Conservation (phyloP, 371 early-diverging fungal genomes). For the Apophysomyces ossiformis region DNA sequence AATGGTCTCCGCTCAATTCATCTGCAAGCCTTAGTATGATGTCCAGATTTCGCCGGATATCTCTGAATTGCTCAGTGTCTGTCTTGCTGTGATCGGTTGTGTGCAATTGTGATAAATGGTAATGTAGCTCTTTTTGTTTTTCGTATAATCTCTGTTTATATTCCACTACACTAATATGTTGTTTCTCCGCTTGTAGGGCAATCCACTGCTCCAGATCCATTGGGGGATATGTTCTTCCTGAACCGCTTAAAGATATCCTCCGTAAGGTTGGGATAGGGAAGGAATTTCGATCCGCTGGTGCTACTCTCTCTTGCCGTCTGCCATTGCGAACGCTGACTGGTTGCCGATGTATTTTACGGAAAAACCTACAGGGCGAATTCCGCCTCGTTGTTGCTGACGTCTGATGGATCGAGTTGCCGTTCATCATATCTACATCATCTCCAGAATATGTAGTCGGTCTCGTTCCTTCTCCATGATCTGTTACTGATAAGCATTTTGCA, state of each 20-base stretch:
- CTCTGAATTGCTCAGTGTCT: constrained; percentile 31
- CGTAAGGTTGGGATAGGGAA: constrained; percentile 7
- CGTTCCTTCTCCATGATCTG: constrained; percentile 14
- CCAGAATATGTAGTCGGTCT: not conserved
- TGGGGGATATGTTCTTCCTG: not conserved
- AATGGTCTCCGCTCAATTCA: constrained; percentile 43
- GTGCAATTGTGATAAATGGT: constrained; percentile 24
- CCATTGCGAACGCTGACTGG: not conserved
- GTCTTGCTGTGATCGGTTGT: constrained; percentile 20
- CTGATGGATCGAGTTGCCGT: constrained; percentile 7
- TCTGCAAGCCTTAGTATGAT: constrained; percentile 37
- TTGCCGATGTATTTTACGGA: not conserved
- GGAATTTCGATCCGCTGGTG: not conserved
- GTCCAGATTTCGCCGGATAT: constrained; percentile 30
- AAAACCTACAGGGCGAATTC: not conserved
- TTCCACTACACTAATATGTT: constrained; percentile 17
- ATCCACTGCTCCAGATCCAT: constrained; percentile 30
- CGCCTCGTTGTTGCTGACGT: constrained; percentile 12
- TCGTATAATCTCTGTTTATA: constrained; percentile 22
- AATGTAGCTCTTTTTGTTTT: constrained; percentile 32
- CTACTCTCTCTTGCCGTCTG: not conserved
- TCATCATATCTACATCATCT: constrained; percentile 25
- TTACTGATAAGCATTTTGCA: constrained; percentile 46
- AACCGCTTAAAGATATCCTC: constrained; percentile 5
- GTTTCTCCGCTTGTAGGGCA: constrained; percentile 24